These are phyloP conservation scores for Phylloporus sp. DNA, from an alignment of 768 basidiomycete species.

Conservation along the genomic window DNA sequence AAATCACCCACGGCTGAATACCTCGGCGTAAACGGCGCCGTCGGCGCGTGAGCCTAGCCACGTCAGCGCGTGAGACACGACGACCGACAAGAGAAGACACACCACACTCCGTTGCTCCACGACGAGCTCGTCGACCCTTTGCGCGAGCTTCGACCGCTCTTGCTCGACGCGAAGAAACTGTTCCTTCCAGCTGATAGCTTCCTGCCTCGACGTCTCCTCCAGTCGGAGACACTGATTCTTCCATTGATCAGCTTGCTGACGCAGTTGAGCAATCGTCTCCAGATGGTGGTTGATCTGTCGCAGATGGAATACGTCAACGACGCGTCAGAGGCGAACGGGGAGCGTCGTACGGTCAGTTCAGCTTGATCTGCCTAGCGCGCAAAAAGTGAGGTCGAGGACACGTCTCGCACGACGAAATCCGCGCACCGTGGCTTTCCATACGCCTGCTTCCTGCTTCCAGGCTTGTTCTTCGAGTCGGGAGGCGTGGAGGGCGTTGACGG, in stretches of 20 bases:
- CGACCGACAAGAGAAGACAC: too few species aligned
- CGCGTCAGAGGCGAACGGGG: neutral
- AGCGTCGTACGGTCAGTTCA: conserved; percentile 45
- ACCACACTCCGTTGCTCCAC: conserved; percentile 43
- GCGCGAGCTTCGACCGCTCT: conserved; percentile 55
- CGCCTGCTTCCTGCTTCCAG: conserved; percentile 41
- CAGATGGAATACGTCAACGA: neutral
- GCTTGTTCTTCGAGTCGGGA: conserved; percentile 42
- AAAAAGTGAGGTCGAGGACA: conserved; percentile 6
- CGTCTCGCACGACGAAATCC: conserved; percentile 3
- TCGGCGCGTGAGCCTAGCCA: conserved; percentile 13
- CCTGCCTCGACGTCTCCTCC: conserved; percentile 42
- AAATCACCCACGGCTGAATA: conserved; percentile 22
- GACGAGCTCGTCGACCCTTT: conserved; percentile 55
- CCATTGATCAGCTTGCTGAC: conserved; percentile 65
- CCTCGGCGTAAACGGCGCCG: conserved; percentile 32
- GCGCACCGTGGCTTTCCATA: conserved; percentile 48
- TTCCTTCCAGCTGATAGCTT: conserved; percentile 72
- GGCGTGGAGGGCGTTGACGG: conserved; percentile 41
- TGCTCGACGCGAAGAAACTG: conserved; percentile 72
- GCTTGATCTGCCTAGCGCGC: conserved; percentile 45
- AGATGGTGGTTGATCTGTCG: conserved; percentile 54
- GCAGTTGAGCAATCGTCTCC: conserved; percentile 56
- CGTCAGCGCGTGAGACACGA: too few species aligned
- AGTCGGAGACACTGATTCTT: conserved; percentile 57